phyloP scores from a whole-genome alignment of 2,329 filamentous ascomycete genomes.

The Taxawa tesnikishii region DNA sequence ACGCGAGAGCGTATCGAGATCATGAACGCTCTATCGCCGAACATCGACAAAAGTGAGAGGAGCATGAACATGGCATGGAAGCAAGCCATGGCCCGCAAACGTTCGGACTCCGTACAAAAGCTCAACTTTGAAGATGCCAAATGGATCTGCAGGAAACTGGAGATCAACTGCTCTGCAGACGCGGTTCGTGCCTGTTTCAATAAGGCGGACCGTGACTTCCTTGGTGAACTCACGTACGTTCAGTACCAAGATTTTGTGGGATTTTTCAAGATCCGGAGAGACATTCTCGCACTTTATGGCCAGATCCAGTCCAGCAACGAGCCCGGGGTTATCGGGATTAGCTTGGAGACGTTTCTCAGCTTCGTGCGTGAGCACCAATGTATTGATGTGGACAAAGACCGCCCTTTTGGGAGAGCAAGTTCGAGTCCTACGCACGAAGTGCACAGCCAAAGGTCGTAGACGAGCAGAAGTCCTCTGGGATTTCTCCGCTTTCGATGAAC shows the following conservation, averaged over 20 bases:
- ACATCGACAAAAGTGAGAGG: conserved; percentile 62
- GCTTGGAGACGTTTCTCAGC: conserved; percentile 56
- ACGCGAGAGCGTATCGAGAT: conserved; percentile 77
- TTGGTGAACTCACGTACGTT: conserved; percentile 58
- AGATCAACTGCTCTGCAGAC: conserved; percentile 76
- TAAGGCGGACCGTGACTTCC: conserved; percentile 52
- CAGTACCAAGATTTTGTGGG: conserved; percentile 79
- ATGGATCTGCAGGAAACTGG: conserved; percentile 73
- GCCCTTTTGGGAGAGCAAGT: conserved; percentile 58
- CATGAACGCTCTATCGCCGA: conserved; percentile 76
- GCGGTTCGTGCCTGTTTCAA: conserved; percentile 64
- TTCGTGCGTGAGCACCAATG: conserved; percentile 67
- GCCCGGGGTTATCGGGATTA: conserved; percentile 57
- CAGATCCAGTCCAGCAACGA: conserved; percentile 36
- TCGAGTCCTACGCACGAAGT: conserved; percentile 49
- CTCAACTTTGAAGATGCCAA: conserved; percentile 71
- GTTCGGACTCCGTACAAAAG: conserved; percentile 48
- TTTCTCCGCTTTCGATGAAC: conserved; percentile 49
- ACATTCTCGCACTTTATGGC: conserved; percentile 64
- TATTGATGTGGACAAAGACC: conserved; percentile 59
- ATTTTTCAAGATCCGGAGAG: conserved; percentile 70
- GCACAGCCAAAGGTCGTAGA: conserved; percentile 30
- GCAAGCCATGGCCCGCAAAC: conserved; percentile 63
- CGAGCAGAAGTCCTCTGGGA: conserved; percentile 24
- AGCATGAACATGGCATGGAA: conserved; percentile 59